These are phyloP conservation scores for Boletus rubescentipes DNA, from an alignment of 768 basidiomycete genomes.

Conservation along the genomic window DNA sequence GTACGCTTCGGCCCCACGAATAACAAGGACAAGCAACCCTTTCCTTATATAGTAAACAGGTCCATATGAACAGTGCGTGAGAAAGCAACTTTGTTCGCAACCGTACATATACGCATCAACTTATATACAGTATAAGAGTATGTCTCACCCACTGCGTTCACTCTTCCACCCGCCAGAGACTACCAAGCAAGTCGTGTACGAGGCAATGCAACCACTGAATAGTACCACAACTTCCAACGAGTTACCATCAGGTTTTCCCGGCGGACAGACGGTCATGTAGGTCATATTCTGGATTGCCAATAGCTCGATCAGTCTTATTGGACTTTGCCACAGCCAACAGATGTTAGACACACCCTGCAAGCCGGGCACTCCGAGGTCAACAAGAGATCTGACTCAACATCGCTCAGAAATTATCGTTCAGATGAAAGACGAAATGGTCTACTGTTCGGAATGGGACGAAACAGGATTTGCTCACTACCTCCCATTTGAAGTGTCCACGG, in stretches of 20 bases:
- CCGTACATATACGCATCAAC: not conserved
- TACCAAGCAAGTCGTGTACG: not conserved
- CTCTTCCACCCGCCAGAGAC: not conserved
- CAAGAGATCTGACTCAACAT: not conserved
- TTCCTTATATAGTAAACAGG: too few species aligned
- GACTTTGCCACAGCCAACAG: not conserved
- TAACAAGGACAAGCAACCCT: too few species aligned
- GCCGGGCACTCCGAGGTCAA: not conserved
- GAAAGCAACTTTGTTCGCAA: not conserved
- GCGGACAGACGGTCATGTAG: not conserved
- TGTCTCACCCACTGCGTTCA: not conserved
- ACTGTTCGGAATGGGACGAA: not conserved
- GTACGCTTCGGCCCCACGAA: too few species aligned
- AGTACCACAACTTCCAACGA: not conserved
- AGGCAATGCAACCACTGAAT: not conserved
- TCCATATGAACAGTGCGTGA: too few species aligned
- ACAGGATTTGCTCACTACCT: not conserved
- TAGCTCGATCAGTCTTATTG: not conserved
- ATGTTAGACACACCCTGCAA: not conserved
- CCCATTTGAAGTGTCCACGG: not conserved
- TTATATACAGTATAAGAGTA: not conserved
- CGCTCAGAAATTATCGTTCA: not conserved
- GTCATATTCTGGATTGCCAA: not conserved
- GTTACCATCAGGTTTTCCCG: too few species aligned
- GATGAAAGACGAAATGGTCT: not conserved